Base-by-base conservation (phyloP, 2,329 filamentous ascomycete genomes). In the Leptodontidium sp. region DNA sequence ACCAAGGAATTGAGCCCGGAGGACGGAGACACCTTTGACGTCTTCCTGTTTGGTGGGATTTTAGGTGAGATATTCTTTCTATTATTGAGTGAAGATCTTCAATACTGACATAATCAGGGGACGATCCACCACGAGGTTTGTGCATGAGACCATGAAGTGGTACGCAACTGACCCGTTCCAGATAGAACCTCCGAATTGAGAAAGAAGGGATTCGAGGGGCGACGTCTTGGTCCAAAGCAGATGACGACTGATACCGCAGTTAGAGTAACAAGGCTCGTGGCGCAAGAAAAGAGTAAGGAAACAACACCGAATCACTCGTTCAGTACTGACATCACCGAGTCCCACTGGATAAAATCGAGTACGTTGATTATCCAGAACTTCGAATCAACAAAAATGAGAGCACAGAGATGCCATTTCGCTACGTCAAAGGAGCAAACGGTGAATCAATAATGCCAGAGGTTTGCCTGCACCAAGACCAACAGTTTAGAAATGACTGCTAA, bases 171-270 rank as follows among this genome's bases (percentile, higher is more conserved):
- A 71, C 66, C 47, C 32, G 24, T 15, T 47, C 8, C 68, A 97
- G 95, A 98, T 81, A 91, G 96, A 71, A 99, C 96, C 4, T 95
- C 93, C n/a, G 96, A 99, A 80, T 84, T 99, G 75, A 90, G 96
- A 64, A 94, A 93, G 81, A 97, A 98, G 79, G 96, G 96, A 2
- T 99, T 97, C 76, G 85, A 90, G 68, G 94, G 95, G 68, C 90
- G 96, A 64, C 87, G 96, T 68, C 85, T 99, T 38, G 96, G 96
- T 0, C 93, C 95, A 8, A 91, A 94, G 75, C 96, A 99, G 81
- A 98, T 99, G 95, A 98, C 96, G 2, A 99, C 96, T 4, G 96
- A 99, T 79, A 99, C 96, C 24, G 96, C 96, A 4, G 96, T 98
- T 62, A 88, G 96, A 73, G 95, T 98, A 55, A 98, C 96, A 40